Base-by-base conservation (phyloP, 1,284 basidiomycete species). In the Cryptococcus floricola region DNA sequence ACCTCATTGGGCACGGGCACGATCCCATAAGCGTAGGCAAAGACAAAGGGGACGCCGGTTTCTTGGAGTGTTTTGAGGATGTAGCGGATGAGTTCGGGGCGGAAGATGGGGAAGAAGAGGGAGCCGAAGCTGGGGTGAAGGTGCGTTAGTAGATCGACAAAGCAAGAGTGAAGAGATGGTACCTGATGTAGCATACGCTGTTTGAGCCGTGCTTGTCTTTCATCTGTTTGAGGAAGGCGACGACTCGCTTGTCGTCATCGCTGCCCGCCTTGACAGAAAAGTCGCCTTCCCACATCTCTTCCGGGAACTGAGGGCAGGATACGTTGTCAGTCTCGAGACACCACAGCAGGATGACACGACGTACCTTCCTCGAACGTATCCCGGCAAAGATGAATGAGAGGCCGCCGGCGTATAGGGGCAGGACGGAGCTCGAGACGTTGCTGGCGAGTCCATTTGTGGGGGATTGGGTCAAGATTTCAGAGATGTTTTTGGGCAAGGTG, bases 381-480 rank as follows among this genome's bases (percentile, higher is more conserved):
- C 93, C 94, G 0, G 83, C 82, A 2, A 81, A 84, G 58, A 84
- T 98, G 68, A 98, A 98, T 70, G 94, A 98, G 60, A 83, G 95
- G 13, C 86, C 94, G 0, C 90, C 91, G 0, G 83, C 87, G 1
- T 97, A 89, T 77, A 80, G 81, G 42, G 94, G 95, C 0, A 82
- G 95, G 18, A 85, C 88, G 74, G 90, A 96, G 57, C 81, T 98
- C 25, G 89, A 94, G 80, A 91, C 91, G 1, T 78, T 97, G 9
- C 79, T 98, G 7, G 85, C 90, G 0, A 91, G 88, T 68, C 81
- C 83, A 2, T 85, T 88, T 67, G 86, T 87, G 60, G 80, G 83
- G n/a, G 92, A 97, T 73, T 98, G 95, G 95, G 88, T 97, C 52
- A 91, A 86, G 76, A 86, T 98, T 37, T 89, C 88, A 0, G 91